Evolutionary conservation across 2,329 filamentous ascomycete genomes (phyloP).

Genomic region (Rutstroemia sp.): DNA sequence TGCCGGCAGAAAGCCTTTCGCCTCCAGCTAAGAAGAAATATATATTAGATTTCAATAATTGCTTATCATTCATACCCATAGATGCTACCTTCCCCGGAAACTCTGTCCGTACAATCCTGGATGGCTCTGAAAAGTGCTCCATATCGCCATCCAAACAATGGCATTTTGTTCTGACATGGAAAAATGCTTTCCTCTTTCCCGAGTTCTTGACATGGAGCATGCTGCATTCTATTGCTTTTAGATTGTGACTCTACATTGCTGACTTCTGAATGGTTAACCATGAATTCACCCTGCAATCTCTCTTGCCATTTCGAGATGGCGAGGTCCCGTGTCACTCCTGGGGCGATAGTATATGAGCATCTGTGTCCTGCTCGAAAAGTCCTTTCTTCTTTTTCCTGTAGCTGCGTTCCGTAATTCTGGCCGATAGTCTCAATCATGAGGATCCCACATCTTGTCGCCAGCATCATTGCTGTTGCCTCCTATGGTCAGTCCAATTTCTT

Average conservation of each 20-base stretch:
- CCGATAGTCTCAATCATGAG: conserved; percentile 21
- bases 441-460: conserved; percentile 16
- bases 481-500: conserved; percentile 15
- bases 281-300: not conserved
- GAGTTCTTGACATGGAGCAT: not conserved
- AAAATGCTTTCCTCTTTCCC: not conserved
- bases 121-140: not conserved
- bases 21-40: conserved; percentile 12
- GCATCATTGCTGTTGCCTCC: conserved; percentile 17
- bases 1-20: conserved; percentile 4
- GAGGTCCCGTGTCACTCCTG: not conserved
- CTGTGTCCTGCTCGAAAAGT: not conserved
- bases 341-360: not conserved
- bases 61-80: not conserved
- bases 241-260: not conserved
- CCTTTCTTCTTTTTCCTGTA: not conserved
- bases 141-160: conserved; percentile 15
- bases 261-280: not conserved
- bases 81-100: conserved; percentile 15
- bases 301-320: not conserved
- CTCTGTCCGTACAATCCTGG: conserved; percentile 7
- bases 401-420: not conserved
- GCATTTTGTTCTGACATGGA: not conserved
- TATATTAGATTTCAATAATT: conserved; percentile 13
- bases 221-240: not conserved